Evolutionary conservation across 345 rosid species (phyloP), one percentile per base, ranked within the genome.

Genomic region (Tarenaya hassleriana): DNA sequence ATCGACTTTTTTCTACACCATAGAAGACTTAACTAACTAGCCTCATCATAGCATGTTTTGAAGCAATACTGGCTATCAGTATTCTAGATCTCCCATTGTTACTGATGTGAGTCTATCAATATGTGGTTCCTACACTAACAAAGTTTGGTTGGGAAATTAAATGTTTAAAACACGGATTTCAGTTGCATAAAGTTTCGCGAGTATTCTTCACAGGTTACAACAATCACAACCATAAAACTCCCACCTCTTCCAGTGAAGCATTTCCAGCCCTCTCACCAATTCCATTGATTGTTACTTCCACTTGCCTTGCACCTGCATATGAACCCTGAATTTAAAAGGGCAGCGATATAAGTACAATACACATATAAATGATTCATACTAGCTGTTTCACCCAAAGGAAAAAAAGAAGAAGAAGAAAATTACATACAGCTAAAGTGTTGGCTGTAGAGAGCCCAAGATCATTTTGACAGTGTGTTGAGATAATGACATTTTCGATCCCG

Each of bases 401-500:
- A 44, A 11, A 27, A 18, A n/a, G 21, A 8, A 6, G 11, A 38
- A 46, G 1, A 54, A n/a, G n/a, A 46, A 48, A 35, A 12, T 38
- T 56, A 50, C 19, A 67, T 79, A 92, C 98, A 50, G 91, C 75
- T 71, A 92, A 64, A 37, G 95, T 79, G 69, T 92, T 92, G 73
- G 98, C 97, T 17, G 98, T 83, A 45, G 98, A 79, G 76, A 92
- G 98, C 47, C 98, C 98, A 75, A 92, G 98, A 88, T 88, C 98
- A 69, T 92, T 85, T 69, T 92, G 98, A 56, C 98, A 92, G 62
- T 88, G 98, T 1, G 98, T 85, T 16, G 98, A 92, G 63, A 92
- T 83, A 43, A 92, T 29, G 53, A 81, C 95, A 60, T 88, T 85
- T 47, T 83, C 80, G 31, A 92, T 81, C 55, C 98, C 98, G 14